Evolutionary conservation across 371 early-diverging fungal genomes (phyloP), one percentile per base, ranked within the genome.

Genomic region (Sporodiniella umbellata): DNA sequence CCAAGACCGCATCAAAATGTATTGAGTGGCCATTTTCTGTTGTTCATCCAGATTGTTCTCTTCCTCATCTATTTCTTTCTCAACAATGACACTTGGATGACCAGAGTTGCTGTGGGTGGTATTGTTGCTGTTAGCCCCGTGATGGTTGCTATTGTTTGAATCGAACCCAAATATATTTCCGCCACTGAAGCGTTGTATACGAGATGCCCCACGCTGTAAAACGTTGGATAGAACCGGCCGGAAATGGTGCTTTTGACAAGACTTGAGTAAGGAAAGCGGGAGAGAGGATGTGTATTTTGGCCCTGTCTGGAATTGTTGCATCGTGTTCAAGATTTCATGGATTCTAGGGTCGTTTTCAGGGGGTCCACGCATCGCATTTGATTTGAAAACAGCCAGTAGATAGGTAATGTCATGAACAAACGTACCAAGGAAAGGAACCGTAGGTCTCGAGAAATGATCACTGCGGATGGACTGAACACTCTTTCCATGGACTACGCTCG

Each of bases 331-430:
- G 5, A 82, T 60, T 39, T 81, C 83, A 33, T 60, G 69, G 8
- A 82, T 71, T 7, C 83, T 67, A 6, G 72, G 72, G 54, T 85
- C 86, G 12, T 81, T 62, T 37, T 67, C 64, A 0, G 80, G 68
- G 44, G n/a, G 40, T 59, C 19, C 49, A 3, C 10, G 12, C 12
- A n/a, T 47, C 1, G 58, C 56, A 17, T 45, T 61, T 30, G 65
- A 75, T 50, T 88, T 86, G 50, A 73, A 78, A 1, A 84, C 83
- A 0, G 87, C 88, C 6, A 81, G 26, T 12, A 90, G 60, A 53
- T 92, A 92, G 4, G 90, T 89, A 31, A 83, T 77, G 54, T 92
- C 92, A 61, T 89, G 88, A 21, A 89, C 84, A 55, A 87, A 84
- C 1, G 88, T 82, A 14, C 92, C 90, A 8, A 92, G 55, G 58